A percentile compares a stretch with the other conserved stretches of the same genome.
These are phyloP conservation scores for Crotalaria pallida DNA, from an alignment of 306 rosid genomes.

Conservation along the genomic window DNA sequence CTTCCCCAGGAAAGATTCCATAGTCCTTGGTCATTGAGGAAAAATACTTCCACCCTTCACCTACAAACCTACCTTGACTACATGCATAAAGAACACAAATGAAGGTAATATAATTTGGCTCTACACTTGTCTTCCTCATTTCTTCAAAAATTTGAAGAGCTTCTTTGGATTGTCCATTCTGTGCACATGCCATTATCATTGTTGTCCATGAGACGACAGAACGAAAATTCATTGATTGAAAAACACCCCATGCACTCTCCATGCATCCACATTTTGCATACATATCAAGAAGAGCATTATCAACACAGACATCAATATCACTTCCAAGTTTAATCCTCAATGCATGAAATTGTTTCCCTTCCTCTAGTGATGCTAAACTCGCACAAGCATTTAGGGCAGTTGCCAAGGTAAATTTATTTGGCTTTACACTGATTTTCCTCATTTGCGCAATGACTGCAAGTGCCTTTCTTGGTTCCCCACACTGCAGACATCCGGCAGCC, in stretches of 20 bases:
- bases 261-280: slow-evolving; percentile 78
- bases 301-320: slow-evolving; percentile 63
- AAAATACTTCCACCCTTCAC: slow-evolving; percentile 57
- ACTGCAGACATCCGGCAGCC: slow-evolving; percentile 63
- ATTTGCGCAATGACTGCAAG: slow-evolving; percentile 43
- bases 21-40: slow-evolving; percentile 48
- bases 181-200: slow-evolving; percentile 76
- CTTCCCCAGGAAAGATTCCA: slow-evolving; percentile 60
- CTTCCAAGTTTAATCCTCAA: slow-evolving; percentile 61
- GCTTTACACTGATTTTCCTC: slow-evolving; percentile 40
- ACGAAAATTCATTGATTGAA: slow-evolving; percentile 41
- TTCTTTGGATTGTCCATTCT: slow-evolving; percentile 55
- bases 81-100: slow-evolving; percentile 77
- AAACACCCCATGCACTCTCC: slow-evolving; percentile 41
- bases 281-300: slow-evolving; percentile 79
- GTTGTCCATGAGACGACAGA: slow-evolving; percentile 77
- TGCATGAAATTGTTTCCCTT: slow-evolving; percentile 65
- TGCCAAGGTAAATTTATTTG: slow-evolving; percentile 68
- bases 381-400: slow-evolving; percentile 72
- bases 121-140: slow-evolving; percentile 44
- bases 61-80: slow-evolving; percentile 60
- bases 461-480: slow-evolving; percentile 54
- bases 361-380: slow-evolving; percentile 53
- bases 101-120: slow-evolving; percentile 67
- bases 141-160: slow-evolving; percentile 57